Percentiles rank a stretch among this genome's conserved stretches.
These are phyloP conservation scores for Komagataella phaffii DNA, from an alignment of 805 yeast genomes.

Conservation along the genomic window DNA sequence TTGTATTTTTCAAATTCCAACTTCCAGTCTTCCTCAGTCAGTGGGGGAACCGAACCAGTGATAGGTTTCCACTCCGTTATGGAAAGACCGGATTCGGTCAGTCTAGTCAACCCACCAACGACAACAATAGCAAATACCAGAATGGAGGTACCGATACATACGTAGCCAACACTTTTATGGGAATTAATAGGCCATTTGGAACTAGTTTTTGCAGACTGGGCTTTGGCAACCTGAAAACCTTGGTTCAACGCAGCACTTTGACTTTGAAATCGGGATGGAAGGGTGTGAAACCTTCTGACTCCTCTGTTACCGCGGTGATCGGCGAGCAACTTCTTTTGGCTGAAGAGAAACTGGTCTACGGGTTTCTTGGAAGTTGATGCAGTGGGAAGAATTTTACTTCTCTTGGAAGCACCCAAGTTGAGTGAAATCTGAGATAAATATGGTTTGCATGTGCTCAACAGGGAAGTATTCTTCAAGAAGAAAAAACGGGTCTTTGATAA, in stretches of 20 bases:
- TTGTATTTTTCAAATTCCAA: conserved; percentile 71
- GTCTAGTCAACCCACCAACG: conserved; percentile 90
- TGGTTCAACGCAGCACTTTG: background rate
- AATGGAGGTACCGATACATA: conserved; percentile 80
- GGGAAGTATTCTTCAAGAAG: conserved; percentile 40
- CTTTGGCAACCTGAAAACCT: conserved; percentile 1
- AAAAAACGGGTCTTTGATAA: conserved; percentile 42
- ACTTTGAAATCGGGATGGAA: background rate
- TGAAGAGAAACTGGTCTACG: background rate
- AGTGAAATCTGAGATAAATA: background rate
- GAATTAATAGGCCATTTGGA: conserved; percentile 28
- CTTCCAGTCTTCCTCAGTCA: conserved; percentile 72
- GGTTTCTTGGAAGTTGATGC: background rate
- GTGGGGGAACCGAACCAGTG: conserved; percentile 88
- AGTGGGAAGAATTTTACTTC: background rate
- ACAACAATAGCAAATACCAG: conserved; percentile 91
- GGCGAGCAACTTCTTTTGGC: conserved; percentile 4
- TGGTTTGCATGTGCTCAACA: conserved; percentile 17
- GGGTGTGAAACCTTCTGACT: conserved; percentile 1
- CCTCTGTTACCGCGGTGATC: conserved; percentile 2
- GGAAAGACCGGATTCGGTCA: conserved; percentile 91
- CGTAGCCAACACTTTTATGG: conserved; percentile 59
- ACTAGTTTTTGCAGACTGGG: conserved; percentile 7
- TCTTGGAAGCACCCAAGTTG: background rate
- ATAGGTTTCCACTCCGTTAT: conserved; percentile 99